Percentiles rank a stretch among this genome's conserved stretches.
Conservation (phyloP, 441 rosid species). For the Erodium trifolium region DNA sequence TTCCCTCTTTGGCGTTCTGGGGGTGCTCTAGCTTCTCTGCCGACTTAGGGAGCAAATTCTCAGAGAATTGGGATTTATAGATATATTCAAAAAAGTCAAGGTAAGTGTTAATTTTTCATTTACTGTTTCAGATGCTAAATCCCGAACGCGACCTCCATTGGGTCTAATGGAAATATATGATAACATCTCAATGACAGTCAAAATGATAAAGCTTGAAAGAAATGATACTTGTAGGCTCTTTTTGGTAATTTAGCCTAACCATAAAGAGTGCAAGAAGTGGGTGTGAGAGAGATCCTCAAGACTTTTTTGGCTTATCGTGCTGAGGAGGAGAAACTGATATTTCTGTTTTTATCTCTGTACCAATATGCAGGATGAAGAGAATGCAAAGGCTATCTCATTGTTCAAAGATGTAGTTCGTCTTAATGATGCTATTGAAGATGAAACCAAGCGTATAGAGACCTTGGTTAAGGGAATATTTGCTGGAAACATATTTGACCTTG, state of each 20-base stretch:
- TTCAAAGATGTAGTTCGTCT: constrained; percentile 63
- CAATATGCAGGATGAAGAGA: constrained; percentile 54
- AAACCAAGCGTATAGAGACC: constrained; percentile 56
- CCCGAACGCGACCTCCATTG: too few species aligned
- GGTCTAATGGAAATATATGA: too few species aligned
- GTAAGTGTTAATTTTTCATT: constrained; percentile 28
- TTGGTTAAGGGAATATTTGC: constrained; percentile 87
- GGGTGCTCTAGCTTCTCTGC: constrained; percentile 62
- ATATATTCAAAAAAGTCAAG: constrained; percentile 96
- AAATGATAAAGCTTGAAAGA: too few species aligned
- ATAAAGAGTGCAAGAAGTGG: too few species aligned
- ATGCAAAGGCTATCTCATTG: constrained; percentile 84
- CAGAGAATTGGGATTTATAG: constrained; percentile 82
- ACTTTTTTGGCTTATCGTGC: too few species aligned
- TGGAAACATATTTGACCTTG: constrained; percentile 92
- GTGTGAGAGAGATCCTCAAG: too few species aligned
- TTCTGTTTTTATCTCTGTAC: constrained; percentile 11
- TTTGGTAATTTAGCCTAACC: too few species aligned
- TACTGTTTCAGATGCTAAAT: too few species aligned
- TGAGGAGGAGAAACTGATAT: too few species aligned
- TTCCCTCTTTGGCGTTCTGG: constrained; percentile 9
- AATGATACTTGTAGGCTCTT: too few species aligned
- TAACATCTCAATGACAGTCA: too few species aligned
- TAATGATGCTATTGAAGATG: constrained; percentile 71
- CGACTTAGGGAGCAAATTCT: constrained; percentile 74